Evolutionary conservation across 2,329 filamentous ascomycete species (phyloP).

Genomic region (Macroventuria anomochaeta): DNA sequence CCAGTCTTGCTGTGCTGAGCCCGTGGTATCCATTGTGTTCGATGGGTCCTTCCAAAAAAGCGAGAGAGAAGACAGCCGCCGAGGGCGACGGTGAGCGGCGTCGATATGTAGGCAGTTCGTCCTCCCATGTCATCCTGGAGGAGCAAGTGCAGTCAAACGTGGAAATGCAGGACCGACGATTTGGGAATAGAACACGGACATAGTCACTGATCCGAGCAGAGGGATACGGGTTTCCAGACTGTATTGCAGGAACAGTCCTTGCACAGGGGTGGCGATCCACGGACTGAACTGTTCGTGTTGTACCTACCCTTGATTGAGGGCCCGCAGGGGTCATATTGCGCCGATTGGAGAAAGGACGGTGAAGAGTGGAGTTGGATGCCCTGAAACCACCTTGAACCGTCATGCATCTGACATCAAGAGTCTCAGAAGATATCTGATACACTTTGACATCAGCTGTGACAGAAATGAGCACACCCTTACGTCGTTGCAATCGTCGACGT

Average conservation of each 20-base stretch:
- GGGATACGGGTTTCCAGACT: slow-evolving; percentile 9
- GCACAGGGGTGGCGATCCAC: slow-evolving; percentile 10
- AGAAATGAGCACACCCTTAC: background rate
- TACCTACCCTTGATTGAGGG: slow-evolving; percentile 21
- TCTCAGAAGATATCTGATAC: background rate
- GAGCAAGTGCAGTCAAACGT: background rate
- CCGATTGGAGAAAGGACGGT: slow-evolving; percentile 10
- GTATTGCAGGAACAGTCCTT: background rate
- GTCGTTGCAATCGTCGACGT: background rate
- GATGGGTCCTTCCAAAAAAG: slow-evolving; percentile 1
- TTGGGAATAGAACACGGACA: background rate
- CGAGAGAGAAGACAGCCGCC: background rate
- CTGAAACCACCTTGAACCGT: background rate
- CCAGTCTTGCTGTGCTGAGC: slow-evolving; percentile 27
- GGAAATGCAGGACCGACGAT: background rate
- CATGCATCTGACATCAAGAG: background rate
- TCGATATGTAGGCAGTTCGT: slow-evolving; percentile 6
- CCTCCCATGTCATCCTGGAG: background rate
- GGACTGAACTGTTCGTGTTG: slow-evolving; percentile 7
- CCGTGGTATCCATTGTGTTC: slow-evolving; percentile 17
- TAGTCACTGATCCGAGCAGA: slow-evolving; percentile 2
- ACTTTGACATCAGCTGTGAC: background rate
- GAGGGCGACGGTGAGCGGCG: background rate
- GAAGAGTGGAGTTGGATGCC: slow-evolving; percentile 5
- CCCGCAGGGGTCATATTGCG: slow-evolving; percentile 12